Evolutionary conservation across 129 eudicot genomes (phyloP).

Genomic region (Flaveria linearis): DNA sequence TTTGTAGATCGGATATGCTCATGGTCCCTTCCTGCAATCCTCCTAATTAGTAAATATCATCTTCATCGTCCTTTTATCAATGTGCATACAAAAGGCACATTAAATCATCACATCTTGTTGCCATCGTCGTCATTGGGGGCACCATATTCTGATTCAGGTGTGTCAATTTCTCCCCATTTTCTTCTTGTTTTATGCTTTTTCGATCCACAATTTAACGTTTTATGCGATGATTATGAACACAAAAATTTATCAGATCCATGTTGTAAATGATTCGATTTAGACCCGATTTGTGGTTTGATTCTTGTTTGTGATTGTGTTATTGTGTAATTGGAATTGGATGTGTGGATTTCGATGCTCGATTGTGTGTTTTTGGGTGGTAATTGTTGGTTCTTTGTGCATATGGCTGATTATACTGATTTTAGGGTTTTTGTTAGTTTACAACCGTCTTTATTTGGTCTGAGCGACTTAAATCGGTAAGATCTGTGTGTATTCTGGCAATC

Average conservation of each 20-base stretch:
- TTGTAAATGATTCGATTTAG: slow-evolving; percentile 6
- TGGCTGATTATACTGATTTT: neutral
- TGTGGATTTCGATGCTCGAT: slow-evolving; percentile 8
- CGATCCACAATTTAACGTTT: neutral
- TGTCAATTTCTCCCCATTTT: slow-evolving; percentile 12
- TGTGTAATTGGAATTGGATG: neutral
- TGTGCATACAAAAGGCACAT: neutral
- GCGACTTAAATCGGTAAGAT: neutral
- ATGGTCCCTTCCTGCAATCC: neutral
- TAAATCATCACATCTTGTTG: neutral
- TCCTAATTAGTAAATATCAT: neutral
- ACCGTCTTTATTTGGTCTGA: neutral
- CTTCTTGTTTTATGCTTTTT: slow-evolving; percentile 5
- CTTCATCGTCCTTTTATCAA: neutral
- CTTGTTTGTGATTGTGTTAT: slow-evolving; percentile 7
- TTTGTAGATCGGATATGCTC: neutral
- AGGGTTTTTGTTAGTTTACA: neutral
- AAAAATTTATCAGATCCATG: slow-evolving; percentile 25
- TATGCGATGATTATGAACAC: neutral
- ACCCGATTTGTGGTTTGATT: slow-evolving; percentile 14
- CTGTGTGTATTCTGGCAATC: slow-evolving; percentile 1
- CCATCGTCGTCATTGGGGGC: slow-evolving; percentile 2
- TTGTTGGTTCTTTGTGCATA: neutral
- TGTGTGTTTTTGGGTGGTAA: neutral
- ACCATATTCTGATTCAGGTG: slow-evolving; percentile 32